Conservation (phyloP, 805 yeast species). For the Candida anglica region DNA sequence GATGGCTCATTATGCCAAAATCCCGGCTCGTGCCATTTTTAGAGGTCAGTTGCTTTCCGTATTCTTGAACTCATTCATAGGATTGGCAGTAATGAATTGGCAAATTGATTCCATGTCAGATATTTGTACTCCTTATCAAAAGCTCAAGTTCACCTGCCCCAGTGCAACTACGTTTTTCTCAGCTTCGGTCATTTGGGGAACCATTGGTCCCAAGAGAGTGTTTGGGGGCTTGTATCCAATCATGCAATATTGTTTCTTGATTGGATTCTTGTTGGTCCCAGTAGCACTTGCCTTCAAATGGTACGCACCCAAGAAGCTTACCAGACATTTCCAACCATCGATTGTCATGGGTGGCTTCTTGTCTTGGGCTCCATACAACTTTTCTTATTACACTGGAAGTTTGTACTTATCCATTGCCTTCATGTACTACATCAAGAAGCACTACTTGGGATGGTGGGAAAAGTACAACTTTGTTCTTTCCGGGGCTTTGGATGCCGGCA, state of each 20-base stretch:
- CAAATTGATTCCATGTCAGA: constrained; percentile 24
- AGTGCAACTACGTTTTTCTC: constrained; percentile 36
- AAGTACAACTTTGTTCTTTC: constrained; percentile 59
- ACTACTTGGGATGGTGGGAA: constrained; percentile 55
- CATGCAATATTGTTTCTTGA: constrained; percentile 29
- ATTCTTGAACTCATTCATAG: constrained; percentile 18
- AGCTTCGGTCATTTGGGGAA: constrained; percentile 62
- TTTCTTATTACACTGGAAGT: constrained; percentile 48
- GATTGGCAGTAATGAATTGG: constrained; percentile 25
- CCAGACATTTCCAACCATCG: constrained; percentile 30
- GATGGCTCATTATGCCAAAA: constrained; percentile 57
- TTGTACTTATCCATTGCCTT: constrained; percentile 48
- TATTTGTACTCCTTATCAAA: constrained; percentile 40
- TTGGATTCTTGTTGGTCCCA: constrained; percentile 25
- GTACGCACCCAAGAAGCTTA: constrained; percentile 11
- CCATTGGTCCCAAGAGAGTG: constrained; percentile 45
- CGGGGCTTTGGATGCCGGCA: constrained; percentile 51
- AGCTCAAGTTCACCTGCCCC: constrained; percentile 40
- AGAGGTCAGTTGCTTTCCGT: constrained; percentile 27
- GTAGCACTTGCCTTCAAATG: constrained; percentile 13
- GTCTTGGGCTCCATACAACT: constrained; percentile 42
- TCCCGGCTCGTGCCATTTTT: constrained; percentile 58
- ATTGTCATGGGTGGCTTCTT: constrained; percentile 43
- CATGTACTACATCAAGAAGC: constrained; percentile 44
- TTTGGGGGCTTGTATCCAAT: constrained; percentile 30